Conservation (phyloP, 139 green algal genomes). For the Tetradesmus lagerheimii region DNA sequence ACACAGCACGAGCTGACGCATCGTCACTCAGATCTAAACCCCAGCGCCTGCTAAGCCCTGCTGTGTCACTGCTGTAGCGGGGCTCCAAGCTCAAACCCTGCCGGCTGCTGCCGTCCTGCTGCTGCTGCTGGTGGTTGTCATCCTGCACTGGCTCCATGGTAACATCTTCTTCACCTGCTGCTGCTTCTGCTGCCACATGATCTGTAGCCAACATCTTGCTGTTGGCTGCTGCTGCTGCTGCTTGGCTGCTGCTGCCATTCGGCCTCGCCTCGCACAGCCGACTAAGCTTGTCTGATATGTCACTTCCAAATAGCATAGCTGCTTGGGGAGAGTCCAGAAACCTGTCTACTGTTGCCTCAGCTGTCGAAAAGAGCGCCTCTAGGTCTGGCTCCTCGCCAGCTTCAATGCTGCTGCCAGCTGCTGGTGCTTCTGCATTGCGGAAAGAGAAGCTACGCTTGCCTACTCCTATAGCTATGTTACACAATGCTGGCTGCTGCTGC, state of each 20-base stretch:
- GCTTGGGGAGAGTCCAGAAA: slow-evolving; percentile 30
- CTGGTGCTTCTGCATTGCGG: neutral
- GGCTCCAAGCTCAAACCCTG: neutral
- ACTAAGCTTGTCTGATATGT: neutral
- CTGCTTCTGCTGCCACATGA: too few species aligned
- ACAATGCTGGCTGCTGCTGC: neutral
- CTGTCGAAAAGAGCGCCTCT: slow-evolving; percentile 24
- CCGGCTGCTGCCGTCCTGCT: neutral
- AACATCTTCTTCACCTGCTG: neutral
- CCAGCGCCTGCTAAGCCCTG: neutral
- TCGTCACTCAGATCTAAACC: slow-evolving; percentile 28
- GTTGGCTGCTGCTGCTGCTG: neutral
- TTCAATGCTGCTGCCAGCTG: neutral
- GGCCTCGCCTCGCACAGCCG: neutral
- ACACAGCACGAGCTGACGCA: neutral
- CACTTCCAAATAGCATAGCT: slow-evolving; percentile 10
- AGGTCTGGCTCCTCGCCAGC: neutral
- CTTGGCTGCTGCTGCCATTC: neutral
- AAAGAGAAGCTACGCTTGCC: slow-evolving; percentile 7
- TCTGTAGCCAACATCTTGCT: neutral
- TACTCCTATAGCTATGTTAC: neutral
- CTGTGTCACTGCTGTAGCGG: neutral
- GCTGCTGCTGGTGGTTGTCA: neutral
- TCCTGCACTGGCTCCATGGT: neutral
- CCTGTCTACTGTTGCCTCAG: slow-evolving; percentile 7